Percentiles rank a stretch among this genome's conserved stretches.
phyloP scores from a whole-genome alignment of 495 filamentous ascomycete species.

The Xylaria longipes region DNA sequence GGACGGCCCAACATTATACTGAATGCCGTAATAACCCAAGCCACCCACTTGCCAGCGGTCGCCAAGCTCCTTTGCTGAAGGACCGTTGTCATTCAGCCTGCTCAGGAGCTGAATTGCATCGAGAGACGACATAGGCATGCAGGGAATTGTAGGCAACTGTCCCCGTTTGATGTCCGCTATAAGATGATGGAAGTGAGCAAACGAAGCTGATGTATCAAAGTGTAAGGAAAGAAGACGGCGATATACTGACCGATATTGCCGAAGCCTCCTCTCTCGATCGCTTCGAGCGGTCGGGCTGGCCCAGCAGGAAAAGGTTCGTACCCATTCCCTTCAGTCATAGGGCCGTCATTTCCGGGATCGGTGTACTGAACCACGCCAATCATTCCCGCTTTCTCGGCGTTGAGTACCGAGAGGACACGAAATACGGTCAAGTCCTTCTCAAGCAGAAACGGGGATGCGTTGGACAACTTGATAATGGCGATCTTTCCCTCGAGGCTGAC shows the following conservation, averaged over 20 bases:
- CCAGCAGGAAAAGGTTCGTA: constrained; percentile 76
- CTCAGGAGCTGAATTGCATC: constrained; percentile 78
- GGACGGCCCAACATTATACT: constrained; percentile 1
- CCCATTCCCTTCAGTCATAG: constrained; percentile 74
- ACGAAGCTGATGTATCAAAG: too few species aligned
- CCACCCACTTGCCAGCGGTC: neutral
- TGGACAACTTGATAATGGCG: constrained; percentile 76
- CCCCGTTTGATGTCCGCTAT: constrained; percentile 13
- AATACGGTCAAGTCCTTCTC: constrained; percentile 52
- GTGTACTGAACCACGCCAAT: constrained; percentile 77
- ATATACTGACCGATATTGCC: constrained; percentile 7
- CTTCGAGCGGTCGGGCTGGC: constrained; percentile 76
- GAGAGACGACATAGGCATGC: constrained; percentile 78
- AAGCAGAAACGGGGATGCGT: constrained; percentile 30
- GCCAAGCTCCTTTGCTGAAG: neutral
- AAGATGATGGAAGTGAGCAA: neutral
- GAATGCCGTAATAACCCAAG: neutral
- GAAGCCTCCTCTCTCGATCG: constrained; percentile 31
- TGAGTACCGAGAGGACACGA: constrained; percentile 80
- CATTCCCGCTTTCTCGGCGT: constrained; percentile 80
- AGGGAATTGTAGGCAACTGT: constrained; percentile 77
- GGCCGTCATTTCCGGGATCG: constrained; percentile 80
- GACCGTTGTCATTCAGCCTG: constrained; percentile 78
- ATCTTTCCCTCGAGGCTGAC: constrained; percentile 76
- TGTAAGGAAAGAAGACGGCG: too few species aligned